Evolutionary conservation across 1,284 basidiomycete species (phyloP).

Genomic region (Leccinum pseudoinsigne): DNA sequence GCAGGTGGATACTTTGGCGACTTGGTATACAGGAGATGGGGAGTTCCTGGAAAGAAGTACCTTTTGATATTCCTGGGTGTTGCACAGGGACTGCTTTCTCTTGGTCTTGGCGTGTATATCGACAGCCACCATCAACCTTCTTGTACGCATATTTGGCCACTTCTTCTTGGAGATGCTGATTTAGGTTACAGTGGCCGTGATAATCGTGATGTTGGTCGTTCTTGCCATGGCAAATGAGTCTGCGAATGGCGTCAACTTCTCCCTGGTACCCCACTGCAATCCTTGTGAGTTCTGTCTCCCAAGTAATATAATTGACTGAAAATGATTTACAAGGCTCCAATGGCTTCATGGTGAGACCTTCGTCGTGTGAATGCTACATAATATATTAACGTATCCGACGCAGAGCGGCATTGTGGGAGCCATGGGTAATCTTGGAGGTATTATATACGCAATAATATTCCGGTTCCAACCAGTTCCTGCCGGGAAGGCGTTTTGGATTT

Average conservation of each 20-base stretch:
- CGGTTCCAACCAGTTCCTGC: slow-evolving; percentile 43
- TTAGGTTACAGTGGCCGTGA: slow-evolving; percentile 22
- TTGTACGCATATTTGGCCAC: slow-evolving; percentile 12
- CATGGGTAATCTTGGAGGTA: slow-evolving; percentile 54
- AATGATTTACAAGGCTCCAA: slow-evolving; percentile 27
- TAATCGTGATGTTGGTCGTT: slow-evolving; percentile 32
- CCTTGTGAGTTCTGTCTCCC: slow-evolving; percentile 34
- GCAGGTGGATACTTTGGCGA: slow-evolving; percentile 55
- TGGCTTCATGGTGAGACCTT: slow-evolving; percentile 35
- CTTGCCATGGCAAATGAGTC: slow-evolving; percentile 34
- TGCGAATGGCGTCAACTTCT: slow-evolving; percentile 55
- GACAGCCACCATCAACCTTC: slow-evolving; percentile 32
- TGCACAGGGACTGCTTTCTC: slow-evolving; percentile 46
- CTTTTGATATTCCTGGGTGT: slow-evolving; percentile 46
- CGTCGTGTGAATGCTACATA: not conserved
- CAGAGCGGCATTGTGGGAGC: slow-evolving; percentile 52
- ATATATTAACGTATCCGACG: not conserved
- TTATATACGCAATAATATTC: slow-evolving; percentile 50
- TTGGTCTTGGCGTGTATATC: slow-evolving; percentile 50
- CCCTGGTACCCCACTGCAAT: slow-evolving; percentile 55
- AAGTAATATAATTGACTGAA: not conserved
- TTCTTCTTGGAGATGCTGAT: not conserved
- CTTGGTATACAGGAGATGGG: slow-evolving; percentile 45
- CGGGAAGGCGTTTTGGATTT: slow-evolving; percentile 49
- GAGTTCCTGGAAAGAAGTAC: slow-evolving; percentile 53